A percentile compares a stretch with the other conserved stretches of the same genome.
phyloP scores from a whole-genome alignment of 306 rosid genomes.

The Ammopiptanthus mongolicus region DNA sequence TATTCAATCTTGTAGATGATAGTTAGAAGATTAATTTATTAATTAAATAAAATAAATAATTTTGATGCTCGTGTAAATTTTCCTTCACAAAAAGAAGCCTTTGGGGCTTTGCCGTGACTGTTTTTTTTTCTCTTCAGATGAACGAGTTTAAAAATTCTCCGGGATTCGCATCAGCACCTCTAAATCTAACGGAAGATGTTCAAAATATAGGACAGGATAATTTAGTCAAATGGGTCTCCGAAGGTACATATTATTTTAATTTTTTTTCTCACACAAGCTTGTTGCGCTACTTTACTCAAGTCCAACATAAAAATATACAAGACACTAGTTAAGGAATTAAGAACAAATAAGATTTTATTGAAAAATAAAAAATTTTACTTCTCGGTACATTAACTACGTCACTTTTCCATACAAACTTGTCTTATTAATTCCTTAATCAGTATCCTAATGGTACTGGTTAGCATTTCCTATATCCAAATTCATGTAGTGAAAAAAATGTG shows the following conservation, averaged over 20 bases:
- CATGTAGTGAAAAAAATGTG: too few species aligned
- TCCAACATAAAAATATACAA: too few species aligned
- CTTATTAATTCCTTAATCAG: too few species aligned
- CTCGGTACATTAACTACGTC: too few species aligned
- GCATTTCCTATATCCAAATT: too few species aligned
- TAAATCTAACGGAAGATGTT: slow-evolving; percentile 17
- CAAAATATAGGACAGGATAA: slow-evolving; percentile 22
- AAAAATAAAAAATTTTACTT: too few species aligned
- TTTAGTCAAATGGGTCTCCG: slow-evolving; percentile 28
- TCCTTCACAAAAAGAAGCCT: slow-evolving; percentile 4
- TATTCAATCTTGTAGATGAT: neutral
- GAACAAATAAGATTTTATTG: too few species aligned
- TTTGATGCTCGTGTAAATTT: slow-evolving; percentile 6
- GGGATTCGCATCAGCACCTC: slow-evolving; percentile 39
- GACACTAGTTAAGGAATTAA: too few species aligned
- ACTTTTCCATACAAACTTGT: too few species aligned
- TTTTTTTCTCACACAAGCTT: neutral
- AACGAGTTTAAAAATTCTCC: slow-evolving; percentile 51
- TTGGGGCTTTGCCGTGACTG: neutral
- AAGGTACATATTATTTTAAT: slow-evolving; percentile 13
- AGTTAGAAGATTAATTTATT: neutral
- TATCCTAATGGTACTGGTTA: too few species aligned
- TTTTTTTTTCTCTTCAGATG: slow-evolving; percentile 44
- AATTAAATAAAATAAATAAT: neutral
- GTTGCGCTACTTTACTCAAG: neutral